Evolutionary conservation across 176 grass and related monocot species (phyloP).

Genomic region (Aegilops umbellulata): DNA sequence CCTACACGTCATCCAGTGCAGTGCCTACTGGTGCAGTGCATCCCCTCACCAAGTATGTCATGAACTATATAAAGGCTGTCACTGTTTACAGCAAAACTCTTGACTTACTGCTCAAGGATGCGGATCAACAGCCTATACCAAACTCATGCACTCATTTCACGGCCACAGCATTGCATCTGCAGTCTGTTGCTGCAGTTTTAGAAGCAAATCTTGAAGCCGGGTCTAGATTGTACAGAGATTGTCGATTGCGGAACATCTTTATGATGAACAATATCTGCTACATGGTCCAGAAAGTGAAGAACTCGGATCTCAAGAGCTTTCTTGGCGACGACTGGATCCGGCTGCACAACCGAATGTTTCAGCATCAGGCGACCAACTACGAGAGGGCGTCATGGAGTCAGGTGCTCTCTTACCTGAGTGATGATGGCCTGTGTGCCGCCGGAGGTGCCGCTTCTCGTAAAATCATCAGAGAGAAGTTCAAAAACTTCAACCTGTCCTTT

Average conservation of each 20-base stretch:
- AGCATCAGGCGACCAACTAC: constrained; percentile 64
- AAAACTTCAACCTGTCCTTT: constrained; percentile 78
- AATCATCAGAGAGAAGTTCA: constrained; percentile 82
- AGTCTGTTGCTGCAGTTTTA: constrained; percentile 47
- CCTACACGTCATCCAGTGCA: constrained; percentile 55
- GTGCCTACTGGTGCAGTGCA: constrained; percentile 63
- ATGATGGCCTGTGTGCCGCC: constrained; percentile 55
- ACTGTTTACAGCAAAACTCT: constrained; percentile 71
- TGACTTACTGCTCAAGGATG: constrained; percentile 65
- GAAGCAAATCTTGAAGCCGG: constrained; percentile 75
- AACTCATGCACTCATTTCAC: constrained; percentile 30
- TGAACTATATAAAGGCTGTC: constrained; percentile 90
- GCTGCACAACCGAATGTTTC: constrained; percentile 67
- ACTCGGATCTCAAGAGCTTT: constrained; percentile 76
- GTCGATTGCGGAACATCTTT: constrained; percentile 66
- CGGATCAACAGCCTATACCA: constrained; percentile 24
- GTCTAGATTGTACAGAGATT: constrained; percentile 61
- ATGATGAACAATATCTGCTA: constrained; percentile 96
- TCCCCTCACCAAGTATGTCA: constrained; percentile 89
- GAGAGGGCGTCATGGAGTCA: constrained; percentile 72
- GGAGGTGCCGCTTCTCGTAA: constrained; percentile 46
- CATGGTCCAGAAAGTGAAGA: constrained; percentile 95
- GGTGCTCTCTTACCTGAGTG: constrained; percentile 75
- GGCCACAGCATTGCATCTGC: constrained; percentile 38
- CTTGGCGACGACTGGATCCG: constrained; percentile 93